Evolutionary conservation across 768 basidiomycete species (phyloP).

Genomic region (Rhizopogon rudus): DNA sequence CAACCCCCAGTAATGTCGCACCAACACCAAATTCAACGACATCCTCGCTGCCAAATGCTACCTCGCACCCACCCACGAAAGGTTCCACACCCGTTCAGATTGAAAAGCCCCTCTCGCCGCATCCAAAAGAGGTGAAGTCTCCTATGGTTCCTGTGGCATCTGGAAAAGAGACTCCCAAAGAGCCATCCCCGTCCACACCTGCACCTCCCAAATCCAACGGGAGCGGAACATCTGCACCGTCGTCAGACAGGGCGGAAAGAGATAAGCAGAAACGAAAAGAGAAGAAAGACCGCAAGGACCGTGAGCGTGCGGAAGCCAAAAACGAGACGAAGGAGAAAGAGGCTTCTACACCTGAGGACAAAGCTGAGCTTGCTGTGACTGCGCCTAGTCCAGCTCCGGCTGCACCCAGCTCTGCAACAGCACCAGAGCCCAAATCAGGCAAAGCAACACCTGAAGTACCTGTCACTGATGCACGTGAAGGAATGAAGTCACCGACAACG

Average conservation of each 20-base stretch:
- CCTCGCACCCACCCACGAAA: constrained; percentile 28
- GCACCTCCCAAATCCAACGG: constrained; percentile 27
- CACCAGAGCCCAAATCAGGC: constrained; percentile 28
- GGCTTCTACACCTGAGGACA: constrained; percentile 25
- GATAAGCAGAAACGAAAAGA: constrained; percentile 57
- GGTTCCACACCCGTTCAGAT: constrained; percentile 28
- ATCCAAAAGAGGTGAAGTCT: constrained; percentile 28
- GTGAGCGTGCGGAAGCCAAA: constrained; percentile 36
- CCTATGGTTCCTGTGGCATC: constrained; percentile 28
- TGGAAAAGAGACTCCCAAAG: constrained; percentile 21
- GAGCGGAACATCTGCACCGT: constrained; percentile 20
- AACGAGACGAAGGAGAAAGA: constrained; percentile 35
- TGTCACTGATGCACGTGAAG: constrained; percentile 25
- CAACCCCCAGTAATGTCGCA: constrained; percentile 44
- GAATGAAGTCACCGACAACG: constrained; percentile 50
- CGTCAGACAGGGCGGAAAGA: constrained; percentile 48
- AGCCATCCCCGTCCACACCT: constrained; percentile 30
- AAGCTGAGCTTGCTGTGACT: constrained; percentile 24
- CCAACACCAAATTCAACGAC: constrained; percentile 57
- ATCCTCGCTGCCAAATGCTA: constrained; percentile 41
- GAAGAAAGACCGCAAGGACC: constrained; percentile 59
- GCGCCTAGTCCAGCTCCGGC: background rate
- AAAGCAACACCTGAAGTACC: constrained; percentile 33
- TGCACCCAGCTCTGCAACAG: background rate
- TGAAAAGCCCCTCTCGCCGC: constrained; percentile 31